Conservation (phyloP, 768 basidiomycete genomes). For the Omphalotus guepiniiformis region DNA sequence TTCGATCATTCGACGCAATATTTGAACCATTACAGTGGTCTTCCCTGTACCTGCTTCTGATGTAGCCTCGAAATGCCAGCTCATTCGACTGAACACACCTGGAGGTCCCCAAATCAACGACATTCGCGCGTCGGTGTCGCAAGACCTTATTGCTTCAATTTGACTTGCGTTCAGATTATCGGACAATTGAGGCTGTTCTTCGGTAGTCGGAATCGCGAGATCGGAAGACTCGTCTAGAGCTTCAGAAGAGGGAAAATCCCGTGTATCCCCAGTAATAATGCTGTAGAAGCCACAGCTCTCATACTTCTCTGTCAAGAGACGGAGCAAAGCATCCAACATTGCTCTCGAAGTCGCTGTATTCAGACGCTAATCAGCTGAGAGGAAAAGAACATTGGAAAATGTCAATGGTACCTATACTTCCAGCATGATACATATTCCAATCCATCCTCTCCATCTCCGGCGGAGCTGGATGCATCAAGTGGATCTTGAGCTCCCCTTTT, state of each 20-base stretch:
- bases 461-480: slow-evolving; percentile 53
- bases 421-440: slow-evolving; percentile 63
- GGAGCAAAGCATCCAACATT: slow-evolving; percentile 59
- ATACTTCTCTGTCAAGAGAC: slow-evolving; percentile 37
- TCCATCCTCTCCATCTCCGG: slow-evolving; percentile 57
- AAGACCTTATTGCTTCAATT: slow-evolving; percentile 42
- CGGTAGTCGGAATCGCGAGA: no score
- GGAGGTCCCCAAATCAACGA: slow-evolving; percentile 71
- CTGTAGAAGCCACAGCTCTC: slow-evolving; percentile 47
- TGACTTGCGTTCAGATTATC: slow-evolving; percentile 52
- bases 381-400: background rate
- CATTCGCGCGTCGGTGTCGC: slow-evolving; percentile 29
- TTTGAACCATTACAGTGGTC: slow-evolving; percentile 65
- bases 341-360: slow-evolving; percentile 53
- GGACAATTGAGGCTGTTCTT: background rate
- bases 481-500: slow-evolving; percentile 52
- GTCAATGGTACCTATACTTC: slow-evolving; percentile 53
- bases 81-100: slow-evolving; percentile 27
- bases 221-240: background rate
- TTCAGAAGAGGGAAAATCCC: background rate
- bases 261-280: slow-evolving; percentile 36
- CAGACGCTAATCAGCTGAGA: background rate
- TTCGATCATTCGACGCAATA: slow-evolving; percentile 39
- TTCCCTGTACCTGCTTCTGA: slow-evolving; percentile 58
- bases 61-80: background rate